These are phyloP conservation scores for Aspergillus kassunensis DNA, from an alignment of 495 filamentous ascomycete species.

Conservation along the genomic window DNA sequence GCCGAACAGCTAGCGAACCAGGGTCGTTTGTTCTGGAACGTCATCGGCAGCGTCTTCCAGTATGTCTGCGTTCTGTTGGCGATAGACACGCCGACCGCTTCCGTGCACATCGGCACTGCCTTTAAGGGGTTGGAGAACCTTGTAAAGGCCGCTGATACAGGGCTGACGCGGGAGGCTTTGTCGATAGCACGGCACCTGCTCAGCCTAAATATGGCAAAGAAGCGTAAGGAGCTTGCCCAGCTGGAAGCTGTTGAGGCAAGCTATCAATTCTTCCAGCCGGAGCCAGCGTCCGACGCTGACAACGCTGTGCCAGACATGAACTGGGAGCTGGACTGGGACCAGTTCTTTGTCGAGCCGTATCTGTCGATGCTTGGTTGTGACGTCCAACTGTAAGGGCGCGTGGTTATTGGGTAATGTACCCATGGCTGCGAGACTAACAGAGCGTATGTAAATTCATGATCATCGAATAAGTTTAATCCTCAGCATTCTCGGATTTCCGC, in stretches of 20 bases:
- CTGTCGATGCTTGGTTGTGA: conserved; percentile 23
- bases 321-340: conserved; percentile 28
- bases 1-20: conserved; percentile 24
- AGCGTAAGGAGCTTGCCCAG: conserved; percentile 27
- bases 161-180: conserved; percentile 27
- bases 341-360: conserved; percentile 29
- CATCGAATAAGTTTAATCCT: conserved; percentile 6
- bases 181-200: conserved; percentile 31
- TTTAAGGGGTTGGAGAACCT: conserved; percentile 30
- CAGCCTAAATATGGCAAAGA: conserved; percentile 25
- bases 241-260: conserved; percentile 28
- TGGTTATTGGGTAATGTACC: conserved; percentile 1
- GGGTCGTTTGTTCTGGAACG: conserved; percentile 31
- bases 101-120: conserved; percentile 19
- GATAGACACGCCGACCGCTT: conserved; percentile 24
- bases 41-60: conserved; percentile 33
- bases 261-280: conserved; percentile 17
- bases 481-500: conserved; percentile 8
- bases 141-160: conserved; percentile 25
- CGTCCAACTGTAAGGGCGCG: conserved; percentile 12
- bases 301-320: conserved; percentile 15
- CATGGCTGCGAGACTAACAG: conserved; percentile 3
- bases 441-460: conserved; percentile 7
- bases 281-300: conserved; percentile 8
- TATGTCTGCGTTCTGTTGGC: conserved; percentile 28